Conservation (phyloP, 164 flowering plant genomes). For the Vitis rupestris region DNA sequence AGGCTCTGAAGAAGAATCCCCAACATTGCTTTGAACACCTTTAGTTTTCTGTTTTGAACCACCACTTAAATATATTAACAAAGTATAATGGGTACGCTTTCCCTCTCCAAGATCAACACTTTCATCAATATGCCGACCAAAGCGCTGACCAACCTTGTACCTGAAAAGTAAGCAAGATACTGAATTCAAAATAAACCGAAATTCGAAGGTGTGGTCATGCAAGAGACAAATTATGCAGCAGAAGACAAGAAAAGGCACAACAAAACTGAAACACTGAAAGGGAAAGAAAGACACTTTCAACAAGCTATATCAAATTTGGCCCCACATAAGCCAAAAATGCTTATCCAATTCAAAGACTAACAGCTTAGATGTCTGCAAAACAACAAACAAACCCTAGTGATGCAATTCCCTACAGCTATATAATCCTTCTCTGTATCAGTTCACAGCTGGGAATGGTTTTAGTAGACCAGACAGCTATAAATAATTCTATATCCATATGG, state of each 20-base stretch:
- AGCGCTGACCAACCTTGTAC: slow-evolving; percentile 84
- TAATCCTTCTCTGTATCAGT: neutral
- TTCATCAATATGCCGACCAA: slow-evolving; percentile 96
- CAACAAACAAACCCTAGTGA: neutral
- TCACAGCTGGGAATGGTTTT: neutral
- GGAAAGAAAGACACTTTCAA: too few species aligned
- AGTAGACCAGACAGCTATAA: neutral
- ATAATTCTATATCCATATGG: neutral
- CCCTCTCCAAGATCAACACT: slow-evolving; percentile 82
- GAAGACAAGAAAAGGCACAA: neutral
- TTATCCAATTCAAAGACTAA: neutral
- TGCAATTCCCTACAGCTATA: neutral
- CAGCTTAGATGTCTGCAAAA: too few species aligned
- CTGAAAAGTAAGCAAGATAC: slow-evolving; percentile 30
- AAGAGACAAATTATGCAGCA: too few species aligned
- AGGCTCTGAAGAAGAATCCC: slow-evolving; percentile 41
- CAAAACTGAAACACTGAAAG: neutral
- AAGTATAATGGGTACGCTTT: slow-evolving; percentile 67
- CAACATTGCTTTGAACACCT: slow-evolving; percentile 20
- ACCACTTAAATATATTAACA: slow-evolving; percentile 84
- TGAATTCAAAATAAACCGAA: neutral
- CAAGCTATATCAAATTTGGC: neutral
- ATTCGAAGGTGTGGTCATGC: neutral
- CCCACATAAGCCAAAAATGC: neutral
- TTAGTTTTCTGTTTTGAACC: slow-evolving; percentile 37